phyloP scores from a whole-genome alignment of 768 basidiomycete species.

The Suillus tomentosus region DNA sequence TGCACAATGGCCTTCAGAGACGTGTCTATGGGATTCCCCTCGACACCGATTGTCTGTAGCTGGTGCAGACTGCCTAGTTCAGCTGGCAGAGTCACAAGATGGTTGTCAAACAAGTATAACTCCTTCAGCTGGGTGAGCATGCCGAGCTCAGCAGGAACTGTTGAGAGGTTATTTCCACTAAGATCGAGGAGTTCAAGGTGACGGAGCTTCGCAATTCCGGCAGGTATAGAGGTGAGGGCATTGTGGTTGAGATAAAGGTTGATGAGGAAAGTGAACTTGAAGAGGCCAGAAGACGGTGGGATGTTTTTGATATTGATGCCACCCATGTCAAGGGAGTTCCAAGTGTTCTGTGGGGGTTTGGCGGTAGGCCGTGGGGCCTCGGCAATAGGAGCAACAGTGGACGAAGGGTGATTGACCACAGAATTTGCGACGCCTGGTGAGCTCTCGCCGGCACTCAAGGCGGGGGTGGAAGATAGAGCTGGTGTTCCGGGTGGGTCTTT shows the following conservation, averaged over 20 bases:
- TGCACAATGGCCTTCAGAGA: slow-evolving; percentile 79
- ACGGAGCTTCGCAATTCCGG: slow-evolving; percentile 79
- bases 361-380: slow-evolving; percentile 67
- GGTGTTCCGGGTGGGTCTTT: slow-evolving; percentile 33
- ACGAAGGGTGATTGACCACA: slow-evolving; percentile 65
- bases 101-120: slow-evolving; percentile 94
- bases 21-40: slow-evolving; percentile 93
- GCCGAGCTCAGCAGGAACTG: slow-evolving; percentile 85
- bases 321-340: slow-evolving; percentile 95
- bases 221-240: slow-evolving; percentile 71
- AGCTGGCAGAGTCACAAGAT: slow-evolving; percentile 78
- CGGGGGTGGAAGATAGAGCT: slow-evolving; percentile 31
- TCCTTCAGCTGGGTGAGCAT: slow-evolving; percentile 90
- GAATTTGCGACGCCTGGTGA: slow-evolving; percentile 38
- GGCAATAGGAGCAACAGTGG: slow-evolving; percentile 72
- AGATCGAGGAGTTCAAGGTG: slow-evolving; percentile 90
- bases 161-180: slow-evolving; percentile 80
- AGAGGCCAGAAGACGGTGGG: slow-evolving; percentile 72
- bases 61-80: slow-evolving; percentile 92
- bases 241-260: slow-evolving; percentile 98
- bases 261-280: slow-evolving; percentile 89
- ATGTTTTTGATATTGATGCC: slow-evolving; percentile 93
- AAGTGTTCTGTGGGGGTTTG: slow-evolving; percentile 73
- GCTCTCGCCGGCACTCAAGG: slow-evolving; percentile 32
- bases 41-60: slow-evolving; percentile 89